Evolutionary conservation across 2,329 filamentous ascomycete species (phyloP).

Genomic region (Ophiostoma pallidulum): DNA sequence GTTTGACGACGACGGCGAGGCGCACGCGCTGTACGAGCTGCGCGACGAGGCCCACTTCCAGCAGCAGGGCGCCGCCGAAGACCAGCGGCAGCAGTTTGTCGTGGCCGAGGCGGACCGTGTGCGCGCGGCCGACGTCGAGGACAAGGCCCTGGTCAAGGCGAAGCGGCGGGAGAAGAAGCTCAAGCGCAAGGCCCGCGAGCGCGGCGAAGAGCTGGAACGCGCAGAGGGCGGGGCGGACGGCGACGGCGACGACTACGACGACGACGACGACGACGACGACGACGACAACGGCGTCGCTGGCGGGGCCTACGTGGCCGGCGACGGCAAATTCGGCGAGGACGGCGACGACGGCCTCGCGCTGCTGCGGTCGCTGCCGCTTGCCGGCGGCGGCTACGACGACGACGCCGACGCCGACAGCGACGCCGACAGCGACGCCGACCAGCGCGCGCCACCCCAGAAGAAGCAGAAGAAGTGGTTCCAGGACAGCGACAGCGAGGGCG

Average conservation of each 20-base stretch:
- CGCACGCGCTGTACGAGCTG: conserved; percentile 73
- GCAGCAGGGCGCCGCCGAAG: conserved; percentile 62
- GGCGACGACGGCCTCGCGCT: conserved; percentile 48
- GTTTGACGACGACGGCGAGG: conserved; percentile 84
- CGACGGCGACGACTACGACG: conserved; percentile 23
- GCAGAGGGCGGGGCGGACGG: conserved; percentile 8
- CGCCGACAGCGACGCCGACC: conserved; percentile 23
- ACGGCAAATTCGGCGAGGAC: conserved; percentile 28
- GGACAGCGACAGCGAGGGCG: conserved; percentile 45
- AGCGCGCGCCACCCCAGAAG: conserved; percentile 39
- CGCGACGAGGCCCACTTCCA: conserved; percentile 67
- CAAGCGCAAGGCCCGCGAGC: conserved; percentile 59
- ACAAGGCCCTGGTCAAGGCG: conserved; percentile 72
- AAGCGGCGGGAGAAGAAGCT: conserved; percentile 69
- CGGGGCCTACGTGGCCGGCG: conserved; percentile 26
- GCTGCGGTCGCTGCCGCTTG: conserved; percentile 47
- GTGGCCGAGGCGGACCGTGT: conserved; percentile 65
- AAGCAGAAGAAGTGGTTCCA: conserved; percentile 74
- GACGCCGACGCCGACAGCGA: conserved; percentile 19
- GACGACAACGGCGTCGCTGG: conserved; percentile 22
- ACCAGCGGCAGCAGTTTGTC: conserved; percentile 69
- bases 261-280: conserved; percentile 34
- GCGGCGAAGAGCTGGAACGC: conserved; percentile 31
- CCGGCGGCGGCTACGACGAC: conserved; percentile 24
- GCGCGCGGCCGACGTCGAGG: conserved; percentile 63